Evolutionary conservation across 345 rosid species (phyloP).

Genomic region (Carallia brachiata): DNA sequence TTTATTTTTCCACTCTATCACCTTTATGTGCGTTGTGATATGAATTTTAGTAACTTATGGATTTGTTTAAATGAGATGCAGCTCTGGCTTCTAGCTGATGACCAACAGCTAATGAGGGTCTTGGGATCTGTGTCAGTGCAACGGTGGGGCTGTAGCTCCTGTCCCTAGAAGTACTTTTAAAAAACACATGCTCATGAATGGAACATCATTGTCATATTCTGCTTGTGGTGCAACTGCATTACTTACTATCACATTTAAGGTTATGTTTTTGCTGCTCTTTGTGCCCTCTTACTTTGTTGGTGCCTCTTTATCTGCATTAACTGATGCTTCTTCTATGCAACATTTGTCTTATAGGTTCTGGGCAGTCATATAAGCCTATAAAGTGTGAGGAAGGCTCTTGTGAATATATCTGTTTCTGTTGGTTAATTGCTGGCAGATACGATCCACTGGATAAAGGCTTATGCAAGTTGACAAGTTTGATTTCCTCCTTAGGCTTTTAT

Average conservation of each 20-base stretch:
- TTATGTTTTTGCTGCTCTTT: conserved; percentile 16
- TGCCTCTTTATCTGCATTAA: not conserved
- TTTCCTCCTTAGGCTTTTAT: conserved; percentile 11
- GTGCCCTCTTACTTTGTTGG: conserved; percentile 8
- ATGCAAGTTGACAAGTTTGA: conserved; percentile 52
- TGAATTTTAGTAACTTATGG: conserved; percentile 19
- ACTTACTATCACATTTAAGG: conserved; percentile 94
- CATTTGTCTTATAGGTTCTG: conserved; percentile 49
- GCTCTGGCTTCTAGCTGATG: conserved; percentile 99
- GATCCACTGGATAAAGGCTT: conserved; percentile 60
- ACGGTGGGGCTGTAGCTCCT: conserved; percentile 98
- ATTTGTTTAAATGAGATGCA: conserved; percentile 35
- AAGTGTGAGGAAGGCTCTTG: conserved; percentile 66
- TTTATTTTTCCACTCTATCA: not conserved
- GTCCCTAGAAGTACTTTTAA: conserved; percentile 99
- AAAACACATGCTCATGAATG: conserved; percentile 94
- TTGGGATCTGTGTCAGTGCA: conserved; percentile 95
- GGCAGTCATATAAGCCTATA: conserved; percentile 47
- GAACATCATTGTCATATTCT: conserved; percentile 98
- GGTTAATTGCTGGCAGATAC: conserved; percentile 73
- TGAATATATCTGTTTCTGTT: conserved; percentile 69
- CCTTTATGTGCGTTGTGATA: conserved; percentile 13
- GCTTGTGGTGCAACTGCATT: conserved; percentile 69
- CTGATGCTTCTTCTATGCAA: conserved; percentile 9
- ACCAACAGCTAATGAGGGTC: conserved; percentile 93